phyloP scores from a whole-genome alignment of 768 basidiomycete species.

The Leccinum fibrillosum region DNA sequence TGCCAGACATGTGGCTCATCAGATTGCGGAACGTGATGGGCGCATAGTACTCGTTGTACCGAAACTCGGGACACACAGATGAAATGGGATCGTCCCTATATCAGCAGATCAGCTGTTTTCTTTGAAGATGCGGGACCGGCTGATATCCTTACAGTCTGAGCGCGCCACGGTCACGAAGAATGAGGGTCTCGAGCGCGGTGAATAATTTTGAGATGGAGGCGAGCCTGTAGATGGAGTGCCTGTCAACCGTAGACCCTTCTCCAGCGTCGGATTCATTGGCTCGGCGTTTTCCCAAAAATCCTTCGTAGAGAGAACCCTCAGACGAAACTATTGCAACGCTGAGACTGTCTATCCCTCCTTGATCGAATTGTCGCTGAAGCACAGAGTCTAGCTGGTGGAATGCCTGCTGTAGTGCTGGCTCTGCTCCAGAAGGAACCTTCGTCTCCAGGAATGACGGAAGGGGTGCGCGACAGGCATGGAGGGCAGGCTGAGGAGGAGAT shows the following conservation, averaged over 20 bases:
- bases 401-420: slow-evolving; percentile 6
- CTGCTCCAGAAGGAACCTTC: slow-evolving; percentile 12
- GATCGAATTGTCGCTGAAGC: slow-evolving; percentile 18
- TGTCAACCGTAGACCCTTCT: slow-evolving; percentile 28
- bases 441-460: slow-evolving; percentile 16
- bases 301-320: slow-evolving; percentile 43
- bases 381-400: slow-evolving; percentile 4
- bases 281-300: slow-evolving; percentile 39
- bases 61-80: slow-evolving; percentile 21
- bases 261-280: slow-evolving; percentile 41
- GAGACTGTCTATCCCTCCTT: slow-evolving; percentile 46
- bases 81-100: slow-evolving; percentile 49
- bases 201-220: slow-evolving; percentile 54
- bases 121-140: not conserved
- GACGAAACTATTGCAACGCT: slow-evolving; percentile 48
- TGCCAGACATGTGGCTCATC: slow-evolving; percentile 38
- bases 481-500: not conserved
- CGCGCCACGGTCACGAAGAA: slow-evolving; percentile 45
- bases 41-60: slow-evolving; percentile 17
- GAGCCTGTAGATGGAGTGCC: slow-evolving; percentile 48
- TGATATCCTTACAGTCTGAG: slow-evolving; percentile 34
- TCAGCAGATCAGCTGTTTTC: not conserved
- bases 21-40: slow-evolving; percentile 40
- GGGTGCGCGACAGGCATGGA: slow-evolving; percentile 15
- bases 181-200: slow-evolving; percentile 44